Percentiles rank a stretch among this genome's conserved stretches.
Evolutionary conservation across 225 moss, liverwort and hornwort genomes (phyloP).

Genomic region (Climacium dendroides): DNA sequence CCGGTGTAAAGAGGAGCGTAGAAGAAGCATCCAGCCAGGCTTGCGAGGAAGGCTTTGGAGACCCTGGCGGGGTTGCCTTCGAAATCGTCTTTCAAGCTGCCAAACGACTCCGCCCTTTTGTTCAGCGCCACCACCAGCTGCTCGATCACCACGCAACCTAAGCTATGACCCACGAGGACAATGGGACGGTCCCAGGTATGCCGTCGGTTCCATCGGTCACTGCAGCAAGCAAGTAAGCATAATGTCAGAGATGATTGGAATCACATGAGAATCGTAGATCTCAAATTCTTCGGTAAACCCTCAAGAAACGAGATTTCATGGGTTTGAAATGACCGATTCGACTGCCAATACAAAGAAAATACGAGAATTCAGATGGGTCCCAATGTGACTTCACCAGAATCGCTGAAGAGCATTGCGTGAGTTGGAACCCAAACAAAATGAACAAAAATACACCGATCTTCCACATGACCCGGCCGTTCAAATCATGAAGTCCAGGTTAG

Average conservation of each 20-base stretch:
- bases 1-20: conserved; percentile 12
- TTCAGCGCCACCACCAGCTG: conserved; percentile 17
- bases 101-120: not conserved
- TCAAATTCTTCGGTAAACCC: not conserved
- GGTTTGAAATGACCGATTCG: no score
- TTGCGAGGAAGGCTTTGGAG: not conserved
- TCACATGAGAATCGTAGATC: not conserved
- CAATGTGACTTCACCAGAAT: not conserved
- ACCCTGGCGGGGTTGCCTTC: not conserved
- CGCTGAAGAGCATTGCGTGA: not conserved
- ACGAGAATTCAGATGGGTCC: not conserved
- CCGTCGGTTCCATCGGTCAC: conserved; percentile 4
- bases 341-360: no score
- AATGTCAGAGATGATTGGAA: not conserved
- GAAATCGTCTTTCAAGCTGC: not conserved
- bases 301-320: not conserved
- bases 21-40: conserved; percentile 21
- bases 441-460: not conserved
- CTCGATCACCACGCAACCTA: conserved; percentile 29
- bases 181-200: conserved; percentile 14
- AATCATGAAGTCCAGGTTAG: not conserved
- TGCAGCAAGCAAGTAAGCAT: not conserved
- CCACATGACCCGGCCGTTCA: no score
- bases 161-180: conserved; percentile 27
- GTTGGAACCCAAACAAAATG: not conserved